Base-by-base conservation (phyloP, 2,329 filamentous ascomycete genomes). In the Cercospora zeae-maydis region DNA sequence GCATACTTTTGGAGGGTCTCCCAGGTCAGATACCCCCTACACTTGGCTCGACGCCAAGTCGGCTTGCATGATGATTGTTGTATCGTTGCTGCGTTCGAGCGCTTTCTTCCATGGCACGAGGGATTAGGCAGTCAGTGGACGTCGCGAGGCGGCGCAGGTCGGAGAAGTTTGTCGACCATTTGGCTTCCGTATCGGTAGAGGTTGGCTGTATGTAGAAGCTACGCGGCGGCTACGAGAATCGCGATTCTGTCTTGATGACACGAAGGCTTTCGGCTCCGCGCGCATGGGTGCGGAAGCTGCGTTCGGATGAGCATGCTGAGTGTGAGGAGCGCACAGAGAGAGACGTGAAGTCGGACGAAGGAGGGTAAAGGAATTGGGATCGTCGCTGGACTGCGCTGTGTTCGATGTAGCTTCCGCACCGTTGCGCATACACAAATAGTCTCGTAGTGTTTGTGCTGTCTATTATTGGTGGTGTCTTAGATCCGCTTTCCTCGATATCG, bases 71-170 rank as follows among this genome's bases (percentile, higher is more conserved):
- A 30, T 53, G 54, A 42, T 58, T 37, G 54, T 49, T 47, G 37
- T 24, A 9, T 45, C 37, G 45, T 42, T 63, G 56, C 61, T 63
- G 61, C 61, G 61, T 63, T 63, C 61, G 49, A 63, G 61, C 61
- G 61, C 49, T 59, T 58, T 52, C 47, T 30, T 62, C 31, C 30
- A 30, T 49, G 13, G 33, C 39, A 33, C 51, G 39, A 36, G 47
- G 24, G 47, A 52, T 9, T 24, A 31, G 47, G 14, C 4, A 52
- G 24, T 27, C 30, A 27, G 47, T 21, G n/a, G 47, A 52, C 24
- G 24, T 27, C 24, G 47, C 24, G 47, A 21, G 30, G 14, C 24
- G 47, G 47, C 30, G 47, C 47, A 52, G 39, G 11, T 45, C 13
- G 39, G 21, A 19, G 39, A 45, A 45, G 13, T 11, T 52, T 13